A percentile compares a stretch with the other conserved stretches of the same genome.
Evolutionary conservation across 2,329 filamentous ascomycete species (phyloP).

Genomic region (Lasiodiplodia sp.): DNA sequence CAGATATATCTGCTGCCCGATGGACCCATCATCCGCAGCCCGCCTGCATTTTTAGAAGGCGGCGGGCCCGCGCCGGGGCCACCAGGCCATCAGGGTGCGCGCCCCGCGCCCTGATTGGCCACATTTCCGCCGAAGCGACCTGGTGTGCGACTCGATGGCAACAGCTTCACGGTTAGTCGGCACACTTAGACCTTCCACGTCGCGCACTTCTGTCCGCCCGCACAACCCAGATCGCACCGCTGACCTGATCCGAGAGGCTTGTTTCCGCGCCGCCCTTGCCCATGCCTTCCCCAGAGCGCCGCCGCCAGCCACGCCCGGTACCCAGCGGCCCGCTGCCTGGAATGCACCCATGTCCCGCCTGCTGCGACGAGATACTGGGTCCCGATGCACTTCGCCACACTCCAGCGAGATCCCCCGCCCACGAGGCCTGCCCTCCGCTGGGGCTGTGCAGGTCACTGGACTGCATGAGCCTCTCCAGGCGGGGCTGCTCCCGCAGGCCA

Average conservation of each 20-base stretch:
- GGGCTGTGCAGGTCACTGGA: constrained; percentile 19
- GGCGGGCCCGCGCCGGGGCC: constrained; percentile 20
- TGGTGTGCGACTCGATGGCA: constrained; percentile 23
- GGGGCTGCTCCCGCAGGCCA: constrained; percentile 17
- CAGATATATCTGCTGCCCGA: constrained; percentile 26
- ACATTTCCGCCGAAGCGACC: constrained; percentile 26
- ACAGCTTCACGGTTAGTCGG: constrained; percentile 28
- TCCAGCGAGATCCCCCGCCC: constrained; percentile 14
- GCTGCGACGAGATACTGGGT: constrained; percentile 4
- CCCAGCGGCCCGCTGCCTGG: constrained; percentile 16
- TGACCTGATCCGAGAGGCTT: constrained; percentile 18
- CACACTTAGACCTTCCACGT: constrained; percentile 16
- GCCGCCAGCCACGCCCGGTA: constrained; percentile 18
- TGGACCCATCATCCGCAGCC: constrained; percentile 22
- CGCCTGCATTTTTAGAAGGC: constrained; percentile 27
- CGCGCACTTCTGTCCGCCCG: constrained; percentile 26
- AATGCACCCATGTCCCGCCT: constrained; percentile 17
- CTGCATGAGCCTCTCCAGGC: constrained; percentile 3
- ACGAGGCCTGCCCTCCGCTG: constrained; percentile 4
- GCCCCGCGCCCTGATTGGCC: constrained; percentile 16
- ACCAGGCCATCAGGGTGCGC: neutral
- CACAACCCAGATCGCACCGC: constrained; percentile 12
- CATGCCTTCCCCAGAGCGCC: constrained; percentile 24
- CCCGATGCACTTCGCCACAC: constrained; percentile 21
- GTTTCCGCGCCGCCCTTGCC: constrained; percentile 24